Percentiles rank a stretch among this genome's conserved stretches.
Evolutionary conservation across 139 green algal species (phyloP).

Genomic region (Auxenochlorella pyrenoidosa): DNA sequence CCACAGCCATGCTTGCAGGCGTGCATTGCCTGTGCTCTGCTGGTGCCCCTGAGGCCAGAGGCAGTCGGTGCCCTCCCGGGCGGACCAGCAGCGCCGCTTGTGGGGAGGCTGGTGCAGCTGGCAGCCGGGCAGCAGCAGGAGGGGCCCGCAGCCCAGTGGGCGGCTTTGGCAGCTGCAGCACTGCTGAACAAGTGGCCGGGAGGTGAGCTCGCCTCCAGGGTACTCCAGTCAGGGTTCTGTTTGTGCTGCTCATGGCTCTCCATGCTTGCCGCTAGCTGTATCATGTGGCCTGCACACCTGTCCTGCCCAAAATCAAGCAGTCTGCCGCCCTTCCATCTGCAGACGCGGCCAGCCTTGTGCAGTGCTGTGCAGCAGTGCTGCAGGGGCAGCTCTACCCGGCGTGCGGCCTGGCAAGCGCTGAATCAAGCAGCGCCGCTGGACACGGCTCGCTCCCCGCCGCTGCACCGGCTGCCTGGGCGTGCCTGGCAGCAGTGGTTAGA

Average conservation of each 20-base stretch:
- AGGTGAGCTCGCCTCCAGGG: not conserved
- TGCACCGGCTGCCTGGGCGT: not conserved
- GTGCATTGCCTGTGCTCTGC: not conserved
- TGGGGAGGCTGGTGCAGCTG: not conserved
- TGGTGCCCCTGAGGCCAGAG: slow-evolving; percentile 1
- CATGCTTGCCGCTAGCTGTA: no score
- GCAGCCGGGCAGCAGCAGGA: not conserved
- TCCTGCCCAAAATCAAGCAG: no score
- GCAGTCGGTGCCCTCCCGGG: not conserved
- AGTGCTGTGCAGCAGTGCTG: not conserved
- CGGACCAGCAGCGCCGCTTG: not conserved
- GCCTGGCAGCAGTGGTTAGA: not conserved
- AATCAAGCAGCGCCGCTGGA: not conserved
- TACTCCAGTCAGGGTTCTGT: not conserved
- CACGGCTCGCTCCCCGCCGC: not conserved
- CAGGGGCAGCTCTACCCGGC: not conserved
- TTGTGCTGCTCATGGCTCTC: no score
- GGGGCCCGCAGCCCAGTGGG: not conserved
- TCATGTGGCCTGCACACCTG: no score
- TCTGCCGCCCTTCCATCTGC: not conserved
- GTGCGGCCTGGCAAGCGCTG: not conserved
- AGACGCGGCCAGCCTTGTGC: not conserved
- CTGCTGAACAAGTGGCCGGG: slow-evolving; percentile 40
- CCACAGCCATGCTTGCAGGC: not conserved
- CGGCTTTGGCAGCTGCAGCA: not conserved